Evolutionary conservation across 1,284 basidiomycete genomes (phyloP).

Genomic region (Anthracocystis walkeri): DNA sequence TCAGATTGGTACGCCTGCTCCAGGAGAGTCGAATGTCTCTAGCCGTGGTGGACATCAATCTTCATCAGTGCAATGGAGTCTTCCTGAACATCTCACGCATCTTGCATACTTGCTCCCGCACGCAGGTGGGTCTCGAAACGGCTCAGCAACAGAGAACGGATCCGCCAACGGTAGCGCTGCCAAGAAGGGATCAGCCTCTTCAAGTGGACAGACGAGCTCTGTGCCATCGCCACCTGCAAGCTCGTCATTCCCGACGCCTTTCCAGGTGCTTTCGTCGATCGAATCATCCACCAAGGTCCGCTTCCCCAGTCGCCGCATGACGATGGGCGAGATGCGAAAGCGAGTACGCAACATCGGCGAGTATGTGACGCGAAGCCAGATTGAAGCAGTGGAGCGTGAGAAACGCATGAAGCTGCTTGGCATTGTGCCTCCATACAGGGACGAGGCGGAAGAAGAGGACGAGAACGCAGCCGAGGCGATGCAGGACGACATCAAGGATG

Average conservation of each 20-base stretch:
- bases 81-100: constrained; percentile 93
- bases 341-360: constrained; percentile 90
- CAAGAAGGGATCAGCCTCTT: constrained; percentile 28
- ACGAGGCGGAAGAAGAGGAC: constrained; percentile 74
- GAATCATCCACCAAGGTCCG: constrained; percentile 92
- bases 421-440: constrained; percentile 71
- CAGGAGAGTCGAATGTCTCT: constrained; percentile 27
- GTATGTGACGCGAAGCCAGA: constrained; percentile 75
- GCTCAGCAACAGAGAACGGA: constrained; percentile 15
- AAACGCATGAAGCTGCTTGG: constrained; percentile 72
- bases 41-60: constrained; percentile 70
- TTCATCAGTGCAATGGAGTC: constrained; percentile 82
- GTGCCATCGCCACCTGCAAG: constrained; percentile 27
- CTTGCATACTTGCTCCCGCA: constrained; percentile 86
- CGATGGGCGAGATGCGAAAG: constrained; percentile 96
- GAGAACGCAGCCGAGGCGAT: constrained; percentile 78
- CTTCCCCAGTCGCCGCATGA: constrained; percentile 93
- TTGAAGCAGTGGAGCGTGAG: constrained; percentile 69
- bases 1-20: constrained; percentile 55
- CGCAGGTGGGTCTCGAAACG: constrained; percentile 68
- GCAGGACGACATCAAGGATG: constrained; percentile 15
- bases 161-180: constrained; percentile 8
- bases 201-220: constrained; percentile 30
- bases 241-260: constrained; percentile 77
- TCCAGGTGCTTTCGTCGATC: constrained; percentile 65